Evolutionary conservation across 495 filamentous ascomycete species (phyloP).

Genomic region (Aspergillus cavernicola): DNA sequence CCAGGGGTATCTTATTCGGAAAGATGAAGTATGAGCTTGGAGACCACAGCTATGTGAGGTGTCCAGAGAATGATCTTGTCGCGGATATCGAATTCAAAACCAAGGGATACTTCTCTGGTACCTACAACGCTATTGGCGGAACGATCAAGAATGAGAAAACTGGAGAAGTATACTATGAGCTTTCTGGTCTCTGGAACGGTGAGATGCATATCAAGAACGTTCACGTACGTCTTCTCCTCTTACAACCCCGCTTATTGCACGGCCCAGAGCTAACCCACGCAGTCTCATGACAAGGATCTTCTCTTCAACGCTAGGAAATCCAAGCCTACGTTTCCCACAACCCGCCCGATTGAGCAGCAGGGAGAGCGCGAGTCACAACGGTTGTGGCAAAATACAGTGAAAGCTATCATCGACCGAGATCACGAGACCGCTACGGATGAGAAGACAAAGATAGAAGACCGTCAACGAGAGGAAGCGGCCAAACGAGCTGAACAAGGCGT

Average conservation of each 20-base stretch:
- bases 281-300: slow-evolving; percentile 85
- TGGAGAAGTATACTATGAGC: slow-evolving; percentile 79
- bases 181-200: slow-evolving; percentile 89
- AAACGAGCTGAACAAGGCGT: slow-evolving; percentile 73
- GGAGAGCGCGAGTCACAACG: slow-evolving; percentile 85
- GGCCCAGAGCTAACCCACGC: slow-evolving; percentile 8
- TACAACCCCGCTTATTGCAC: background rate
- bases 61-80: slow-evolving; percentile 78
- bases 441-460: slow-evolving; percentile 91
- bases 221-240: slow-evolving; percentile 50
- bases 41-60: slow-evolving; percentile 92
- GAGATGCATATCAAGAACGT: slow-evolving; percentile 88
- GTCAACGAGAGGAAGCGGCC: slow-evolving; percentile 84
- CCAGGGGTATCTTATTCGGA: slow-evolving; percentile 91
- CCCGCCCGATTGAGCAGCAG: slow-evolving; percentile 79
- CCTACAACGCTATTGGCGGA: slow-evolving; percentile 93
- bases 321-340: slow-evolving; percentile 69
- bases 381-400: slow-evolving; percentile 76
- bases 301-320: slow-evolving; percentile 82
- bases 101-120: slow-evolving; percentile 95
- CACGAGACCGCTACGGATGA: slow-evolving; percentile 90
- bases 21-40: slow-evolving; percentile 99
- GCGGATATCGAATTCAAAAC: slow-evolving; percentile 98
- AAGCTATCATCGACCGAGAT: slow-evolving; percentile 76
- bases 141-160: slow-evolving; percentile 86